Evolutionary conservation across 177 flowering plant genomes (phyloP).

Genomic region (Vitis hybrid): DNA sequence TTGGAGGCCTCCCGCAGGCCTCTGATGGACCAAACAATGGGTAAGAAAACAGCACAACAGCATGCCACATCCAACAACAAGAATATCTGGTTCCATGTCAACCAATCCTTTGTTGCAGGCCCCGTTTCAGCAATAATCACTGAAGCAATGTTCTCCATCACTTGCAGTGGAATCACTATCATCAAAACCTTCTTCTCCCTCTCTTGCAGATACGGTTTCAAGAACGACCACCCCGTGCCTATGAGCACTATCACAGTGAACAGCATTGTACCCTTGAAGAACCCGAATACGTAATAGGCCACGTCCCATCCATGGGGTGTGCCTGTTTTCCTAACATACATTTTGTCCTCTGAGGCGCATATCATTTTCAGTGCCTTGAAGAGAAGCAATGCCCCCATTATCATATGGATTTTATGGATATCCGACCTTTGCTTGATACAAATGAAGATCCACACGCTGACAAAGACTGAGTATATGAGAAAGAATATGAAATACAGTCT

Average conservation of each 20-base stretch:
- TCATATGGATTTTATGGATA: constrained; percentile 33
- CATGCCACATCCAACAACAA: constrained; percentile 38
- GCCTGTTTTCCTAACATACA: constrained; percentile 31
- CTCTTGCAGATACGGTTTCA: constrained; percentile 46
- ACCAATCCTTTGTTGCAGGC: constrained; percentile 36
- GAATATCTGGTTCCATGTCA: constrained; percentile 48
- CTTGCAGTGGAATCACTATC: constrained; percentile 43
- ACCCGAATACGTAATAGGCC: constrained; percentile 38
- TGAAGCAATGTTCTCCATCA: constrained; percentile 40
- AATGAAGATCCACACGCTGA: constrained; percentile 18
- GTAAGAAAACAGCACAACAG: constrained; percentile 43
- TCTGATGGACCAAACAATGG: constrained; percentile 50
- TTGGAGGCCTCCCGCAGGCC: constrained; percentile 40
- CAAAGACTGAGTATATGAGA: constrained; percentile 18
- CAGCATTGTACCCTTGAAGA: constrained; percentile 40
- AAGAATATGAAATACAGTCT: constrained; percentile 27
- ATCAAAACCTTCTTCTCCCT: constrained; percentile 41
- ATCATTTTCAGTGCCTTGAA: constrained; percentile 36
- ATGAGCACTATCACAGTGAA: constrained; percentile 46
- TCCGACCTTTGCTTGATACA: constrained; percentile 26
- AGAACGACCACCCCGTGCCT: constrained; percentile 49
- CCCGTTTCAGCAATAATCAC: constrained; percentile 38
- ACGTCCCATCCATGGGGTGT: constrained; percentile 51
- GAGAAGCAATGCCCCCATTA: constrained; percentile 36
- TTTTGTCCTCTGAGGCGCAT: constrained; percentile 40